Base-by-base conservation (phyloP, 2,329 filamentous ascomycete species). In the Bipolaris cookei region DNA sequence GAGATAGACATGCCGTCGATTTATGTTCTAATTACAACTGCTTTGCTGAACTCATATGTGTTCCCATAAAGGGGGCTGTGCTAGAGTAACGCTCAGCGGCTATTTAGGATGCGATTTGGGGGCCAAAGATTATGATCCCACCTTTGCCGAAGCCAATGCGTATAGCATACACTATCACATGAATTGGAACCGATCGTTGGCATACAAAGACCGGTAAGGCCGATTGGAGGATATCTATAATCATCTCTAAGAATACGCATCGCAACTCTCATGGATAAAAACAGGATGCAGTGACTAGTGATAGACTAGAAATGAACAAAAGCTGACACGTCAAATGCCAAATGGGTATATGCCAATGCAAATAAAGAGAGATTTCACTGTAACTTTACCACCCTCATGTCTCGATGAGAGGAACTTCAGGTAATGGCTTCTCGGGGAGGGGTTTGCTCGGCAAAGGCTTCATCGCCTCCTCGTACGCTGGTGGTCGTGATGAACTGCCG, bases 341-440 rank as follows among this genome's bases (percentile, higher is more conserved):
- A 23, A 20, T 21, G 25, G 28, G 41, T 52, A 42, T 44, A 32
- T 23, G 43, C 5, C 21, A 10, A 37, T 28, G 41, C 43, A n/a
- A 11, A 6, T 5, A 32, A 16, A 23, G 8, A 23, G 28, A 39
- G 37, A 38, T 23, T 10, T 16, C 4, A 14, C 14, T 18, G 14
- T 10, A 23, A 55, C 8, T 20, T 30, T 30, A 18, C 25, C 30
- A 11, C 5, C 4, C 25, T 66, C 51, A 73, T 7, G 69, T 56
- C 50, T 73, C 71, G 34, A 75, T 70, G 16, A 76, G 65, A n/a
- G 73, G 73, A 46, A 74, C 66, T 25, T 62, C 66, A 28, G 73
- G 73, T 30, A 76, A 48, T 1, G 73, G 73, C 50, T 76, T 76
- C 55, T 76, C 73, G 0, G 73, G 73, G 13, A 76, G 52, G 10